Percentiles rank a stretch among this genome's conserved stretches.
phyloP scores from a whole-genome alignment of 1,284 basidiomycete species.

The Ustilago trichophora region DNA sequence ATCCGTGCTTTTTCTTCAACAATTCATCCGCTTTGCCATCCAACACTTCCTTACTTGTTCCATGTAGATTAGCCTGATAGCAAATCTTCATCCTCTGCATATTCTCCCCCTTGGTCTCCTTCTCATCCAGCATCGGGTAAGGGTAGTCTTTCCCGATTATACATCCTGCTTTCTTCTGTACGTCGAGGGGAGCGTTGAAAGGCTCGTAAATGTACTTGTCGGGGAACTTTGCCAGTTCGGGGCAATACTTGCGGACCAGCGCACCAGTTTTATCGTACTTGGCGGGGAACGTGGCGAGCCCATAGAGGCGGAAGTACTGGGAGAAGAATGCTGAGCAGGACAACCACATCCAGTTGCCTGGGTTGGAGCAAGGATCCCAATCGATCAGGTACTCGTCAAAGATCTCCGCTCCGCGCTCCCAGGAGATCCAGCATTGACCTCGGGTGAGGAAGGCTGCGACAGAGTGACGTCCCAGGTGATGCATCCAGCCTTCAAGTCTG shows the following conservation, averaged over 20 bases:
- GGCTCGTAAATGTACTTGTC: slow-evolving; percentile 62
- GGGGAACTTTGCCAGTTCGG: slow-evolving; percentile 58
- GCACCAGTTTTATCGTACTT: slow-evolving; percentile 69
- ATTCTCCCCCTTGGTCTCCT: slow-evolving; percentile 52
- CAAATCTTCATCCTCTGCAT: slow-evolving; percentile 50
- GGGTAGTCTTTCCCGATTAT: slow-evolving; percentile 61
- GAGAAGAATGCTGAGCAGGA: slow-evolving; percentile 69
- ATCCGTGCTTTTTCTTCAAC: slow-evolving; percentile 52
- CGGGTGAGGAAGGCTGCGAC: slow-evolving; percentile 72
- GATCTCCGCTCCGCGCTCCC: slow-evolving; percentile 72
- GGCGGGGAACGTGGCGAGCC: slow-evolving; percentile 68
- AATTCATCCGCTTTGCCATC: slow-evolving; percentile 54
- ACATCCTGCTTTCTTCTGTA: slow-evolving; percentile 55
- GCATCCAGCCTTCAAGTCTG: slow-evolving; percentile 67
- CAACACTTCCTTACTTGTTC: slow-evolving; percentile 51
- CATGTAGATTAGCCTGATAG: slow-evolving; percentile 44
- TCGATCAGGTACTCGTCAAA: slow-evolving; percentile 69
- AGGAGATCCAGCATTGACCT: slow-evolving; percentile 72
- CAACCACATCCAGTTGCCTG: slow-evolving; percentile 71
- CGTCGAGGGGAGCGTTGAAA: slow-evolving; percentile 50
- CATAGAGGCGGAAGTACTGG: slow-evolving; percentile 67
- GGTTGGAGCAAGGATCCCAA: slow-evolving; percentile 69
- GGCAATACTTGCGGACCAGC: slow-evolving; percentile 69
- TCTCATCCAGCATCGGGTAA: slow-evolving; percentile 57
- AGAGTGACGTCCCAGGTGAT: slow-evolving; percentile 70